Percentiles rank a stretch among this genome's conserved stretches.
Evolutionary conservation across 345 rosid species (phyloP).

Genomic region (Odontarrhena argentea): DNA sequence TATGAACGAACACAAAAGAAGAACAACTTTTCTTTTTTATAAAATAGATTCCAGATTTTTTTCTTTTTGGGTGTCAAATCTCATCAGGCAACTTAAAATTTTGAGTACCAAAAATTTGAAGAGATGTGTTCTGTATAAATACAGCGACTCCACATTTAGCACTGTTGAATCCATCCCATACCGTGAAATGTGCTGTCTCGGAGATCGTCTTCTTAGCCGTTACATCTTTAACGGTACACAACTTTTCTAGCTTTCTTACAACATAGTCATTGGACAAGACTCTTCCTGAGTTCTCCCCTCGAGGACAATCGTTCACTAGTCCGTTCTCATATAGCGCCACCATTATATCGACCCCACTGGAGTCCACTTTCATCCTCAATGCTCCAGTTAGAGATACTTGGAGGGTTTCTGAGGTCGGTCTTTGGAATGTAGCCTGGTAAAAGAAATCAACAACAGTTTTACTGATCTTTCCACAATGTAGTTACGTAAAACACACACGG

Average conservation of each 20-base stretch:
- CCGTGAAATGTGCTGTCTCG: constrained; percentile 60
- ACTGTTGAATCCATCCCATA: constrained; percentile 69
- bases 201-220: constrained; percentile 61
- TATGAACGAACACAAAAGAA: constrained; percentile 25
- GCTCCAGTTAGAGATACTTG: constrained; percentile 67
- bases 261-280: constrained; percentile 71
- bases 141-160: constrained; percentile 67
- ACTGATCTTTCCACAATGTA: constrained; percentile 11
- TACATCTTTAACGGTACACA: constrained; percentile 62
- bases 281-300: constrained; percentile 74
- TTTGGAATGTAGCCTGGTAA: constrained; percentile 62
- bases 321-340: constrained; percentile 79
- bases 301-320: constrained; percentile 58
- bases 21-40: not conserved
- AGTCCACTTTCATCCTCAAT: constrained; percentile 58
- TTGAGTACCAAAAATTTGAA: constrained; percentile 76
- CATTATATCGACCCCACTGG: constrained; percentile 60
- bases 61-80: constrained; percentile 40
- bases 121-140: constrained; percentile 58
- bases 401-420: constrained; percentile 59
- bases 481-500: not conserved
- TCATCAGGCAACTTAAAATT: constrained; percentile 60
- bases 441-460: not conserved
- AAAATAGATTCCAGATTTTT: not conserved
- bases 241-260: constrained; percentile 75